Conservation (phyloP, 2,329 filamentous ascomycete genomes). For the Sodiomyces alkalinus region DNA sequence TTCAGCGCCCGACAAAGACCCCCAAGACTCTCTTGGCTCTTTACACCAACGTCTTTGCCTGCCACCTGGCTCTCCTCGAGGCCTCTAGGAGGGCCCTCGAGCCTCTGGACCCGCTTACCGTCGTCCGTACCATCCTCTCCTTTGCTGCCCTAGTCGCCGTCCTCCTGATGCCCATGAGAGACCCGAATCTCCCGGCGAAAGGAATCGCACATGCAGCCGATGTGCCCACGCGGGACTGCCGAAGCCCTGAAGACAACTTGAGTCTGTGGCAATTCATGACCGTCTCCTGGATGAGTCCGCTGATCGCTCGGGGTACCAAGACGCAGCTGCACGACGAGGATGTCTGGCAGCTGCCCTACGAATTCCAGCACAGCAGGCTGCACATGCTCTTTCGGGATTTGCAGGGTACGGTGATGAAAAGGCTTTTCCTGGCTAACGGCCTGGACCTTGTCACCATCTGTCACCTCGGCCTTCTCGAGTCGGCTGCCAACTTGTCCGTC, state of each 20-base stretch:
- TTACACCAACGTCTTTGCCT: constrained; percentile 19
- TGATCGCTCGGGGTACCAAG: constrained; percentile 49
- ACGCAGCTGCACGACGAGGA: constrained; percentile 62
- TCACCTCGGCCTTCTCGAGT: constrained; percentile 46
- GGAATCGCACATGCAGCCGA: constrained; percentile 46
- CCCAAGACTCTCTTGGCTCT: constrained; percentile 24
- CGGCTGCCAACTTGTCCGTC: constrained; percentile 36
- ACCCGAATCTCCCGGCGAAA: constrained; percentile 34
- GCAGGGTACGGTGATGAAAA: constrained; percentile 53
- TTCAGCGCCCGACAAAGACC: constrained; percentile 24
- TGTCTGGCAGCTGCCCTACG: constrained; percentile 65
- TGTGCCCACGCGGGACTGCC: constrained; percentile 40
- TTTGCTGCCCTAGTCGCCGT: constrained; percentile 16
- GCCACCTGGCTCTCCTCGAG: constrained; percentile 14
- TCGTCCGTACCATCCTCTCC: constrained; percentile 10
- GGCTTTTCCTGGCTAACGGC: constrained; percentile 61
- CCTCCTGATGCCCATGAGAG: constrained; percentile 54
- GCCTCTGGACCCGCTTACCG: too few species aligned
- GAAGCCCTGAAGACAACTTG: constrained; percentile 64
- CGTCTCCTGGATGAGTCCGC: constrained; percentile 65
- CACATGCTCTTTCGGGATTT: constrained; percentile 62
- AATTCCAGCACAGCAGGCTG: constrained; percentile 67
- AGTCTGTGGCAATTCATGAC: constrained; percentile 73
- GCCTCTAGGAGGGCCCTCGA: constrained; percentile 8
- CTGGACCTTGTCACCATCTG: constrained; percentile 61